A percentile compares a stretch with the other conserved stretches of the same genome.
Conservation (phyloP, 352 stramenopile genomes). For the Phytophthora litchii region DNA sequence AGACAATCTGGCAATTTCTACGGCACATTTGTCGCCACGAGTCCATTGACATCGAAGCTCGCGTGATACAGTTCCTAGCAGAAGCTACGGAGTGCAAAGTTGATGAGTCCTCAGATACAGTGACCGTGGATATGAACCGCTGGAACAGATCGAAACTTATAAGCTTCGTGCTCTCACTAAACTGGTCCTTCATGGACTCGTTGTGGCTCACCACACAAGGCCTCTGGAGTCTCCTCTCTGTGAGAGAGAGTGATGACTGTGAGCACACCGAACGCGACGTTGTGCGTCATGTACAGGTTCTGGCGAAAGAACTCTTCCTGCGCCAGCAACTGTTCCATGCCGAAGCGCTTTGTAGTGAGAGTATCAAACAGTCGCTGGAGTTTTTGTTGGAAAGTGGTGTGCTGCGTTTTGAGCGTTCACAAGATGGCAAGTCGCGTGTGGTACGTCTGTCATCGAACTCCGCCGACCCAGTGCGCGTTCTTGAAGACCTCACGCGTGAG, state of each 20-base stretch:
- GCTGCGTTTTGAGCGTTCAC: constrained; percentile 38
- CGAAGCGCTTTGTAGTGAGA: constrained; percentile 78
- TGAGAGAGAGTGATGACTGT: constrained; percentile 1
- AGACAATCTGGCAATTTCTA: constrained; percentile 67
- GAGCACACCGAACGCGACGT: constrained; percentile 51
- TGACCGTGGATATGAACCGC: constrained; percentile 42
- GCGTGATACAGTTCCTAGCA: constrained; percentile 41
- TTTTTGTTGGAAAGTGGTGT: constrained; percentile 59
- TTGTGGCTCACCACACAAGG: constrained; percentile 66
- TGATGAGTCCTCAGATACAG: constrained; percentile 19
- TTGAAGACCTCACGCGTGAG: constrained; percentile 45
- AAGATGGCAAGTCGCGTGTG: constrained; percentile 36
- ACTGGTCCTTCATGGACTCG: constrained; percentile 82
- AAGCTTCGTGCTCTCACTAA: constrained; percentile 68
- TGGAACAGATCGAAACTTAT: constrained; percentile 49
- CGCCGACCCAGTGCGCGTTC: constrained; percentile 3
- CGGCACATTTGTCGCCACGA: constrained; percentile 73
- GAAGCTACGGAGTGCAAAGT: constrained; percentile 30
- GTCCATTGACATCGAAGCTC: constrained; percentile 44
- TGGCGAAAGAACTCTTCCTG: constrained; percentile 61
- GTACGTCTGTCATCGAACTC: constrained; percentile 28
- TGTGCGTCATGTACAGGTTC: constrained; percentile 55
- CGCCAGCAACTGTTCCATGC: constrained; percentile 51
- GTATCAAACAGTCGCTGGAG: constrained; percentile 75
- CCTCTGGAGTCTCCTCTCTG: constrained; percentile 42